A percentile compares a stretch with the other conserved stretches of the same genome.
phyloP scores from a whole-genome alignment of 441 rosid species.

The Viola pubescens region DNA sequence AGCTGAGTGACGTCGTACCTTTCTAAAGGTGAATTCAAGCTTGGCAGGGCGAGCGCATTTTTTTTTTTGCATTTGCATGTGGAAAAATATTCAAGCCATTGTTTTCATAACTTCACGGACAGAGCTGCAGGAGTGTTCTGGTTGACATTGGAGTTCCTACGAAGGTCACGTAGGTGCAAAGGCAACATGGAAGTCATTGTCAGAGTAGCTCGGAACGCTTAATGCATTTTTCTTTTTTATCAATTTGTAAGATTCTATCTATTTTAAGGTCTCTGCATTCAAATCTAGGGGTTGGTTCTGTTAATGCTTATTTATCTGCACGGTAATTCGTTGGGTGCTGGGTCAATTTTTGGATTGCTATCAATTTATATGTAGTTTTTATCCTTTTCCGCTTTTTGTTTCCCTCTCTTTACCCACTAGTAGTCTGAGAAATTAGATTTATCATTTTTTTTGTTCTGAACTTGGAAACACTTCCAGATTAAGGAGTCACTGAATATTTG shows the following conservation, averaged over 20 bases:
- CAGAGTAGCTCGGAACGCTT: conserved; percentile 24
- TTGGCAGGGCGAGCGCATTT: conserved; percentile 12
- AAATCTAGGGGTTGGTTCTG: conserved; percentile 17
- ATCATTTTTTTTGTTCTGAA: no score
- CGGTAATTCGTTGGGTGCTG: conserved; percentile 9
- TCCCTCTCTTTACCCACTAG: not conserved
- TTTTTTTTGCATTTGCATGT: conserved; percentile 10
- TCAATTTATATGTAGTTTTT: not conserved
- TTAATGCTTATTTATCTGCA: not conserved
- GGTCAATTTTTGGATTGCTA: conserved; percentile 5
- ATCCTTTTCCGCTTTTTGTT: not conserved
- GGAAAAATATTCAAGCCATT: conserved; percentile 17
- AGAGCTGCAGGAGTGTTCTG: conserved; percentile 2
- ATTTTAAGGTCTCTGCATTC: conserved; percentile 7
- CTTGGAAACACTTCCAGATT: no score
- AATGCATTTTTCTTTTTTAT: conserved; percentile 21
- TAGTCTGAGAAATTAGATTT: no score
- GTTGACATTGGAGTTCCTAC: conserved; percentile 13
- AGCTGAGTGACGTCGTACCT: conserved; percentile 12
- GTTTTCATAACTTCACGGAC: conserved; percentile 13
- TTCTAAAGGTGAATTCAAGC: conserved; percentile 12
- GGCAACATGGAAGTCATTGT: conserved; percentile 21
- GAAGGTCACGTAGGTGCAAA: conserved; percentile 10
- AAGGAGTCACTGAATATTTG: no score
- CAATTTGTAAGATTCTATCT: conserved; percentile 25